Evolutionary conservation across 2,329 filamentous ascomycete species (phyloP), one percentile per base, ranked within the genome.

Genomic region (Furcasterigmium sp.): DNA sequence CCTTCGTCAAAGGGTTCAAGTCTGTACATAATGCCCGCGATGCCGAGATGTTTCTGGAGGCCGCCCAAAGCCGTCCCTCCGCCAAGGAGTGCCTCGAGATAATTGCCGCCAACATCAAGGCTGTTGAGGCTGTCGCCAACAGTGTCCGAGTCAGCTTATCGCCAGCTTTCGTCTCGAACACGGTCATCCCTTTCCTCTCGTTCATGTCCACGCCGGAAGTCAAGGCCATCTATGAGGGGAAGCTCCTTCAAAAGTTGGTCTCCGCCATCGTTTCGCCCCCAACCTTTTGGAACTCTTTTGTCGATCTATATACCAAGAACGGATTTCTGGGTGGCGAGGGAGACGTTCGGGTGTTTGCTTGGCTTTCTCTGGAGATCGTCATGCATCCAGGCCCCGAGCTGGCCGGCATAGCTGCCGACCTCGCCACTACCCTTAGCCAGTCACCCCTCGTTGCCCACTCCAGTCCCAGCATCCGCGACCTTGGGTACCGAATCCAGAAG

Each of bases 231-330:
- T 71, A 66, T 42, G 65, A 67, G 40, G 78, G 78, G 1, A 61
- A 70, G 11, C 65, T 78, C 30, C 59, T 82, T 3, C 59, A 63
- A 25, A 59, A 68, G 13, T 38, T 82, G 3, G 53, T 81, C 2
- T 46, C 63, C 0, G 58, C 61, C 1, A 60, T 82, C 3, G 56
- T 75, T 2, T 60, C 76, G 2, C 79, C 80, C 0, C 69, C 70
- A 0, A 73, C 72, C 0, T 63, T 82, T 11, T 83, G 80, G 80
- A 64, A 67, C 14, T 63, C 67, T 0, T 52, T 80, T 2, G 32
- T 74, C 15, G 46, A 59, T 1, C 48, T 56, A 2, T 62, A 62
- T 35, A 40, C 52, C 4, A 44, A 26, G 3, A 49, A 55, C 8
- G 45, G 49, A 2, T 56, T 78, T 8, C 11, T 20, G n/a, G 28